Evolutionary conservation across 2,329 filamentous ascomycete genomes (phyloP).

Genomic region (Fusarium compactum): DNA sequence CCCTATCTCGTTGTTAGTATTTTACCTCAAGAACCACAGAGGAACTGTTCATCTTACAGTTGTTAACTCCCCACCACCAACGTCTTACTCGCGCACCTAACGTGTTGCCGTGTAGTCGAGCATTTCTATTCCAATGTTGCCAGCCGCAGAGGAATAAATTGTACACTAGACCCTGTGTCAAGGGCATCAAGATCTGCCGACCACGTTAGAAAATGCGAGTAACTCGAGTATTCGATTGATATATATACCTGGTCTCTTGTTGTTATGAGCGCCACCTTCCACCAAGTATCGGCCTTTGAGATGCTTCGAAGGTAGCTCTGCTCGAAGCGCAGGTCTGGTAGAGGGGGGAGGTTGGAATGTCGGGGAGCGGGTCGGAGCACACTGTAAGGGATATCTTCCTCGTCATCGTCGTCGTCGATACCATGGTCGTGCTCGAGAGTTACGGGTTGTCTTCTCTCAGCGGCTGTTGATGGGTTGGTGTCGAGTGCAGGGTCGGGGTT

Average conservation of each 20-base stretch:
- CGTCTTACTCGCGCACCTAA: slow-evolving; percentile 81
- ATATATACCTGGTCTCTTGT: slow-evolving; percentile 82
- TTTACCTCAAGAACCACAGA: background rate
- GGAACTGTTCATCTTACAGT: slow-evolving; percentile 59
- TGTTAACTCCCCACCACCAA: slow-evolving; percentile 97
- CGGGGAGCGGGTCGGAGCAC: slow-evolving; percentile 68
- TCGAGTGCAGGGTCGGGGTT: slow-evolving; percentile 80
- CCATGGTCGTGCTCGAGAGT: slow-evolving; percentile 48
- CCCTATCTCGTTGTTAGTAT: slow-evolving; percentile 58
- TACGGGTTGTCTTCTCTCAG: slow-evolving; percentile 64
- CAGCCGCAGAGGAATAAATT: slow-evolving; percentile 87
- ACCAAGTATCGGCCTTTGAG: slow-evolving; percentile 80
- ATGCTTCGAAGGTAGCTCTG: slow-evolving; percentile 97
- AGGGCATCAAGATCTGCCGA: slow-evolving; percentile 80
- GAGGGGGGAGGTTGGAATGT: slow-evolving; percentile 64
- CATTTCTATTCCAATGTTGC: slow-evolving; percentile 87
- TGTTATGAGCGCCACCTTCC: slow-evolving; percentile 86
- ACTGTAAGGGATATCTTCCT: slow-evolving; percentile 75
- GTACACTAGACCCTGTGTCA: slow-evolving; percentile 90
- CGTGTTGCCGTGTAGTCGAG: slow-evolving; percentile 80
- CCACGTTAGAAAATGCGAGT: background rate
- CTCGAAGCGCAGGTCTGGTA: slow-evolving; percentile 95
- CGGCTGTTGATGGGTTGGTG: slow-evolving; percentile 81
- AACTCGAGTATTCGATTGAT: background rate
- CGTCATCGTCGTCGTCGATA: slow-evolving; percentile 59